Evolutionary conservation across 345 rosid species (phyloP), one percentile per base, ranked within the genome.

Genomic region (Salix udensis): DNA sequence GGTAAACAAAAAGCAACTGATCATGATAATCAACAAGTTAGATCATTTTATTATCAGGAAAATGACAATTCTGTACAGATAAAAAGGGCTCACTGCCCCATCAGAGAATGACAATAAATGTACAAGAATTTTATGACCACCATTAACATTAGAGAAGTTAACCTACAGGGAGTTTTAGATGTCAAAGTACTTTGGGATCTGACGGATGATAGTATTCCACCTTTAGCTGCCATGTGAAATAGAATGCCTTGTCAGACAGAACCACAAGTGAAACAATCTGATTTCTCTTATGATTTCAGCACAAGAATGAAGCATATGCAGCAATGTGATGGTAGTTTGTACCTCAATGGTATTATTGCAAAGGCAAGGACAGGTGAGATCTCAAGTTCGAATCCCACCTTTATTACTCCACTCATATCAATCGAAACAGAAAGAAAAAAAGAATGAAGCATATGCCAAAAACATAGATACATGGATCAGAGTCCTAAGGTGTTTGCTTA

Each of bases 191-290:
- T 60, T 60, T 78, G 5, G 81, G 81, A 34, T 78, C 64, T 23
- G 77, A 78, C 26, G 81, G 81, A 73, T 78, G 46, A 60, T 78
- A 74, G 68, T 78, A 78, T 46, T 73, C 81, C 67, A 78, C 81
- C 48, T 74, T 40, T 13, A 73, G 69, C 81, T 78, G 81, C 77
- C 74, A 60, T 66, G 21, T 30, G 61, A 67, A 31, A 19, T 23
- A 68, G 10, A 73, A 78, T 28, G 50, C 28, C 30, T 73, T 31
- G 48, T 48, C 37, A 50, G 70, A 39, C 62, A 66, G 73, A 19
- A 53, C 30, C 39, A 18, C 4, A 42, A 8, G 65, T 5, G 39
- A 46, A 26, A 46, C 11, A 67, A 42, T 16, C 24, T 24, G 26
- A 58, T 23, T n/a, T 2, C 11, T 58, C 62, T 58, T 23, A 58